Conservation (phyloP, 257 asterid species). For the Vinca minor region DNA sequence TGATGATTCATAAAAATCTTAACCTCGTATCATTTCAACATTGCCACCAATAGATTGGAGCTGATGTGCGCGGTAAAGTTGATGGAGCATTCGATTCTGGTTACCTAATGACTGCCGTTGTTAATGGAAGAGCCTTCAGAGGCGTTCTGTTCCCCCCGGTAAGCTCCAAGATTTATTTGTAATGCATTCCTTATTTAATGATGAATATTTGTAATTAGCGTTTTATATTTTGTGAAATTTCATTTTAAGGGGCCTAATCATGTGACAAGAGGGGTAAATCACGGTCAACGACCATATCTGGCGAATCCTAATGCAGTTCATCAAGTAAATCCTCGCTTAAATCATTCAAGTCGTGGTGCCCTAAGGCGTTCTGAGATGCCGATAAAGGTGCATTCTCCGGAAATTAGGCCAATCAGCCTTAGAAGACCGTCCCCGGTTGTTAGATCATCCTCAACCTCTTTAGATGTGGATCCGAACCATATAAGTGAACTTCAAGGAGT, state of each 20-base stretch:
- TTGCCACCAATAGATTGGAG: conserved; percentile 53
- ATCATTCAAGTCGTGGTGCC: conserved; percentile 20
- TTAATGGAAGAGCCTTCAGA: conserved; percentile 71
- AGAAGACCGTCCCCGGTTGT: conserved; percentile 27
- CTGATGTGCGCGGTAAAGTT: conserved; percentile 78
- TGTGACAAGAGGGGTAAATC: conserved; percentile 32
- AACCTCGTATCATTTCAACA: background rate
- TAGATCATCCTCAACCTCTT: conserved; percentile 16
- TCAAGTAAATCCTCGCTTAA: conserved; percentile 11
- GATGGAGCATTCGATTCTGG: conserved; percentile 94
- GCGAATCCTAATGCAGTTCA: conserved; percentile 14
- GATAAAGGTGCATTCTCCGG: conserved; percentile 23
- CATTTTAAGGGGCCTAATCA: conserved; percentile 51
- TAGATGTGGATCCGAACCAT: conserved; percentile 25
- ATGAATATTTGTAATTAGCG: background rate
- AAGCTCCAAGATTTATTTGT: conserved; percentile 14
- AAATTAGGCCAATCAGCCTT: conserved; percentile 26
- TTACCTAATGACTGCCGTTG: conserved; percentile 81
- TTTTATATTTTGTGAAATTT: conserved; percentile 1
- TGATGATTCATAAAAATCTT: too few relatives aligned
- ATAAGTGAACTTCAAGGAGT: conserved; percentile 71
- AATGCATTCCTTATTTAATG: background rate
- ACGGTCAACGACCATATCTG: conserved; percentile 23
- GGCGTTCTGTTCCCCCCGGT: conserved; percentile 89
- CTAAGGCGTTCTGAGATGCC: conserved; percentile 35